phyloP scores from a whole-genome alignment of 2,329 filamentous ascomycete genomes.

The Arthrocladium fulminans region DNA sequence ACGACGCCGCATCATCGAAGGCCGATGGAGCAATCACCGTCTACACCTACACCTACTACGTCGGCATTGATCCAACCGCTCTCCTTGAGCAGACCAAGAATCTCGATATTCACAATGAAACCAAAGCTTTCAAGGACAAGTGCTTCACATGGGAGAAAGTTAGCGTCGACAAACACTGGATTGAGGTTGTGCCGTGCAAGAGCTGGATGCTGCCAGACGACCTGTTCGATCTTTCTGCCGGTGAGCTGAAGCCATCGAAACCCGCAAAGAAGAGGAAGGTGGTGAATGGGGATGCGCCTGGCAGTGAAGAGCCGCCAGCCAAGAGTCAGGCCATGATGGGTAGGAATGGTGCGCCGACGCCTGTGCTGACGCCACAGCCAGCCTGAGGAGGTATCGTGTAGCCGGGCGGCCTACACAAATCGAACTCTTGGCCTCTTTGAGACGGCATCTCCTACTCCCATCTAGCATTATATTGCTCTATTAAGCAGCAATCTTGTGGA shows the following conservation, averaged over 20 bases:
- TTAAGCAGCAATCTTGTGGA: background rate
- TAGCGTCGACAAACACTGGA: slow-evolving; percentile 62
- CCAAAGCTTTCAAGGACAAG: slow-evolving; percentile 75
- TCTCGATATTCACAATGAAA: slow-evolving; percentile 58
- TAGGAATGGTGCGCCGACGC: background rate
- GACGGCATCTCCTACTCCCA: too few species aligned
- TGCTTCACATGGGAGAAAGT: slow-evolving; percentile 70
- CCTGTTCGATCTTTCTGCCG: slow-evolving; percentile 60
- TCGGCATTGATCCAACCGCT: slow-evolving; percentile 49
- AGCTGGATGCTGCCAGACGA: slow-evolving; percentile 85
- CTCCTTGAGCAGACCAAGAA: slow-evolving; percentile 35
- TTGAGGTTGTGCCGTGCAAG: slow-evolving; percentile 74
- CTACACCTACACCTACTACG: slow-evolving; percentile 89
- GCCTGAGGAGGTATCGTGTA: background rate
- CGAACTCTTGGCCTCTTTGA: too few species aligned
- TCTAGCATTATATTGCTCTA: too few species aligned
- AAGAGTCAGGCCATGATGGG: background rate
- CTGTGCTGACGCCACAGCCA: background rate
- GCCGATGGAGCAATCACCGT: slow-evolving; percentile 44
- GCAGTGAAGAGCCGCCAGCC: slow-evolving; percentile 1
- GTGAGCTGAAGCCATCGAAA: slow-evolving; percentile 60
- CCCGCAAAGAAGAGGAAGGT: slow-evolving; percentile 44
- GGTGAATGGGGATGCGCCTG: background rate
- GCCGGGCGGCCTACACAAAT: background rate
- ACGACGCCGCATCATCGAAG: slow-evolving; percentile 31